A percentile compares a stretch with the other conserved stretches of the same genome.
These are phyloP conservation scores for Globisporangium paddicum DNA, from an alignment of 352 stramenopile species.

Conservation along the genomic window DNA sequence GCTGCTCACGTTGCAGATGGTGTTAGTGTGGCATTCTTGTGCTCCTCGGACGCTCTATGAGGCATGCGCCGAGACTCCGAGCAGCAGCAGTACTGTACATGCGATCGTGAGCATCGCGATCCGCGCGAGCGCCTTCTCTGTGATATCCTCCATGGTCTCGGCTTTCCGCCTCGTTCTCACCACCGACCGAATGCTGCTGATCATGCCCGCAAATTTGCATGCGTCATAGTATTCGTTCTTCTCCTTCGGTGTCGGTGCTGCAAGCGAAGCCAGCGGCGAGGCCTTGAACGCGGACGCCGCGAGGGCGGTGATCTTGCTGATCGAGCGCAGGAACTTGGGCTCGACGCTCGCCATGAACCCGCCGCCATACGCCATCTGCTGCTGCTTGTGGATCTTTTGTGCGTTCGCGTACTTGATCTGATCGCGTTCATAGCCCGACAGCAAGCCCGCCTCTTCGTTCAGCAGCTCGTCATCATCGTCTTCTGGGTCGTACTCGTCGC, in stretches of 20 bases:
- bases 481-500: slow-evolving; percentile 12
- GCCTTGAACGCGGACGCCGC: slow-evolving; percentile 7
- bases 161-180: slow-evolving; percentile 21
- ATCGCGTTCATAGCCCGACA: not conserved
- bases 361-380: not conserved
- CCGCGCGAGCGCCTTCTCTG: slow-evolving; percentile 27
- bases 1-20: not conserved
- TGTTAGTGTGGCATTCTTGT: no score
- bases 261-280: slow-evolving; percentile 4
- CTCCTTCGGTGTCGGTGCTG: not conserved
- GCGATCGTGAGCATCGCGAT: slow-evolving; percentile 31
- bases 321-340: slow-evolving; percentile 22
- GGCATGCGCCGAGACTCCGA: slow-evolving; percentile 27
- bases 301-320: slow-evolving; percentile 8
- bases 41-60: slow-evolving; percentile 1
- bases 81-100: slow-evolving; percentile 26
- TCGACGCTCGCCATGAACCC: slow-evolving; percentile 16
- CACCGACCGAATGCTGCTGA: slow-evolving; percentile 12
- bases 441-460: slow-evolving; percentile 13
- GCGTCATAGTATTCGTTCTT: not conserved
- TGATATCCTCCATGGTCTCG: slow-evolving; percentile 34
- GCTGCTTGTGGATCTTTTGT: not conserved
- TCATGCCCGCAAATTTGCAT: slow-evolving; percentile 2
- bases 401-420: not conserved
- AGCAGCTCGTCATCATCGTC: slow-evolving; percentile 2